These are phyloP conservation scores for Euryodendron excelsum DNA, from an alignment of 148 eudicot species.

Conservation along the genomic window DNA sequence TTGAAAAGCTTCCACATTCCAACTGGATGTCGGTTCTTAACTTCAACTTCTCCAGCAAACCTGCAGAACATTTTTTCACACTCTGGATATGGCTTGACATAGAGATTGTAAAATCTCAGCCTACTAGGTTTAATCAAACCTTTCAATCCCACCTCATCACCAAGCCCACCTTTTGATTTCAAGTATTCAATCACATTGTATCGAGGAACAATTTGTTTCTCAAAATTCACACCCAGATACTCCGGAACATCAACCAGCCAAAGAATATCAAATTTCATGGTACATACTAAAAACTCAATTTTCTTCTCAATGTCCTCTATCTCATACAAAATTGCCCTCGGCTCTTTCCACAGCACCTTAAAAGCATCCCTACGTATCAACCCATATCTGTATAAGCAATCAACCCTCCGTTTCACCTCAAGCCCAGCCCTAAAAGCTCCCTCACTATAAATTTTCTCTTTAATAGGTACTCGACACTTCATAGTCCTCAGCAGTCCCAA, in stretches of 20 bases:
- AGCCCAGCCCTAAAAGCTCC: slow-evolving; percentile 74
- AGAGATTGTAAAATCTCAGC: slow-evolving; percentile 70
- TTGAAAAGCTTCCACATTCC: slow-evolving; percentile 81
- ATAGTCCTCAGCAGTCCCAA: slow-evolving; percentile 57
- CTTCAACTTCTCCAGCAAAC: slow-evolving; percentile 41
- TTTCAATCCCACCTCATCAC: slow-evolving; percentile 69
- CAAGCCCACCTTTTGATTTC: slow-evolving; percentile 74
- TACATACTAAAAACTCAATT: slow-evolving; percentile 60
- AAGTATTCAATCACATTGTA: slow-evolving; percentile 72
- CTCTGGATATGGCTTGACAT: slow-evolving; percentile 94
- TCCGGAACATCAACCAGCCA: slow-evolving; percentile 78
- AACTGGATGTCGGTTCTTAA: slow-evolving; percentile 52
- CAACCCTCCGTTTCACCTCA: slow-evolving; percentile 61
- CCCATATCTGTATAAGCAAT: slow-evolving; percentile 65
- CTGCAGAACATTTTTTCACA: slow-evolving; percentile 76
- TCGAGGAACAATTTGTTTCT: slow-evolving; percentile 86
- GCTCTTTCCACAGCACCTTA: slow-evolving; percentile 72
- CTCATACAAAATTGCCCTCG: slow-evolving; percentile 59
- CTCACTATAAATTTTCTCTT: slow-evolving; percentile 49
- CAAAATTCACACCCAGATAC: slow-evolving; percentile 79
- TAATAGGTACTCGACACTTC: slow-evolving; percentile 56
- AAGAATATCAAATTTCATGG: slow-evolving; percentile 52
- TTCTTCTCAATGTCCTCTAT: slow-evolving; percentile 63
- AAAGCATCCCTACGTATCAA: slow-evolving; percentile 73
- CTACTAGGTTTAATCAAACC: slow-evolving; percentile 67